These are phyloP conservation scores for Coemansia sp. DNA, from an alignment of 192 early-diverging fungal genomes.

Conservation along the genomic window DNA sequence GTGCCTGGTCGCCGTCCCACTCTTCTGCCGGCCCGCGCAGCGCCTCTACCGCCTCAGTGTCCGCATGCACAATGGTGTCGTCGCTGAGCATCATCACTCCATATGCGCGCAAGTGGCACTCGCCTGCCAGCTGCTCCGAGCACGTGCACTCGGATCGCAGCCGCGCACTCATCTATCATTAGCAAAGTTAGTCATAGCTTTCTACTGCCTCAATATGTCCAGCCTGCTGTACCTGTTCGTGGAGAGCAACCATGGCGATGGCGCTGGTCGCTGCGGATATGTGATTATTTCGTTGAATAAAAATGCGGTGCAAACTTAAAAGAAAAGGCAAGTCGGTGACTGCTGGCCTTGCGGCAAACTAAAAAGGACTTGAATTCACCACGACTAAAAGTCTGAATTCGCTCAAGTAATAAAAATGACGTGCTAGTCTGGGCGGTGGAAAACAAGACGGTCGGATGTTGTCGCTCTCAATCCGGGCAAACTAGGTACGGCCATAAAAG, in stretches of 20 bases:
- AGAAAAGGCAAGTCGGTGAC: neutral
- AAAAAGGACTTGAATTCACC: neutral
- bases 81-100: constrained; percentile 38
- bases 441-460: neutral
- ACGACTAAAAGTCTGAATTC: neutral
- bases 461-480: neutral
- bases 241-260: neutral
- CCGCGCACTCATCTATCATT: constrained; percentile 18
- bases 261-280: neutral
- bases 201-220: neutral
- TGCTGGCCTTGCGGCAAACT: neutral
- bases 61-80: constrained; percentile 34
- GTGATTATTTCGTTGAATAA: neutral
- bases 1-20: constrained; percentile 20
- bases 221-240: neutral
- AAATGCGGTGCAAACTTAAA: neutral
- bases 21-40: constrained; percentile 46
- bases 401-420: neutral
- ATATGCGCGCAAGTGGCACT: constrained; percentile 46
- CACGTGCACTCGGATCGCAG: constrained; percentile 31
- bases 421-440: neutral
- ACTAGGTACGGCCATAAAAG: neutral
- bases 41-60: constrained; percentile 37
- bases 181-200: constrained; percentile 1
- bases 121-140: constrained; percentile 18